phyloP scores from a whole-genome alignment of 2,329 filamentous ascomycete species.

The Lasiodiplodia sp. region DNA sequence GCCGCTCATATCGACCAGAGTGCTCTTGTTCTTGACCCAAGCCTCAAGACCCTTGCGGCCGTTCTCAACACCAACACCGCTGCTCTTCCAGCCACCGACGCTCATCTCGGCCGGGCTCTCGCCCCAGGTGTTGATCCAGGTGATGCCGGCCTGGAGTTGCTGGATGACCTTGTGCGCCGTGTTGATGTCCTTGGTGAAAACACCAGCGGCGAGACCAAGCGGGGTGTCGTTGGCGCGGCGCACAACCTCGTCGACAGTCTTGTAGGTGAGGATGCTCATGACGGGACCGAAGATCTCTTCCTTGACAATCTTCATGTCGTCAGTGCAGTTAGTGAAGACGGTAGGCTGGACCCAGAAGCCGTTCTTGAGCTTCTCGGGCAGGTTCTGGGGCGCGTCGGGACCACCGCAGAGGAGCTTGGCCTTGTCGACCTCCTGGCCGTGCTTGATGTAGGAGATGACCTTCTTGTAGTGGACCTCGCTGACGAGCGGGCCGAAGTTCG shows the following conservation, averaged over 20 bases:
- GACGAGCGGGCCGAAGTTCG: conserved; percentile 86
- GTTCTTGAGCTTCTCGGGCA: conserved; percentile 57
- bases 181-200: conserved; percentile 80
- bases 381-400: conserved; percentile 57
- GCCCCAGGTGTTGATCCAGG: conserved; percentile 95
- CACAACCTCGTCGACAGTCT: conserved; percentile 73
- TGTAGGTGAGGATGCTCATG: conserved; percentile 80
- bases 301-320: conserved; percentile 77
- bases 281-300: conserved; percentile 93
- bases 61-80: conserved; percentile 87
- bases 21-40: conserved; percentile 89
- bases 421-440: conserved; percentile 76
- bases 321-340: conserved; percentile 84
- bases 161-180: conserved; percentile 74
- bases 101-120: conserved; percentile 91
- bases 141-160: conserved; percentile 81
- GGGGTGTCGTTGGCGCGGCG: conserved; percentile 77
- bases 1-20: conserved; percentile 81
- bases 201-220: conserved; percentile 82
- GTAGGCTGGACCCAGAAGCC: conserved; percentile 90
- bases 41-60: conserved; percentile 79
- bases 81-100: conserved; percentile 91
- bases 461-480: conserved; percentile 78
- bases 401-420: conserved; percentile 80
- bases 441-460: conserved; percentile 76